These are phyloP conservation scores for Durio zibethinus DNA, from an alignment of 345 rosid species.

Conservation along the genomic window DNA sequence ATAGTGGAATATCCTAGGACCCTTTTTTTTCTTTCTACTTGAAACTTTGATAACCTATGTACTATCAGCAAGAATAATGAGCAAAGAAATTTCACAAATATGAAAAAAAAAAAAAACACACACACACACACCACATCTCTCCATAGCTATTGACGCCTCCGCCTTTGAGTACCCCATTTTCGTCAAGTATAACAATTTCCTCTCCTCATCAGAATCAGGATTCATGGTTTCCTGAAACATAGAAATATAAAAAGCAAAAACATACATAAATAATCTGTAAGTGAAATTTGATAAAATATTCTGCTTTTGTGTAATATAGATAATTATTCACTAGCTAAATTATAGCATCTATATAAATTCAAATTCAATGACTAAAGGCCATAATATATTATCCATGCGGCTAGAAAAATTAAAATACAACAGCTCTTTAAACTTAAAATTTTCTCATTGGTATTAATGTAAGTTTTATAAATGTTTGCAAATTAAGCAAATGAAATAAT, in stretches of 20 bases:
- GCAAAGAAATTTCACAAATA: neutral
- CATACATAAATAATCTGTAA: neutral
- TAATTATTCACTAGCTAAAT: neutral
- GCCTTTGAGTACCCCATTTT: constrained; percentile 65
- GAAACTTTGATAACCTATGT: neutral
- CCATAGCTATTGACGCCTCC: constrained; percentile 69
- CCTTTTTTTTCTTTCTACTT: neutral
- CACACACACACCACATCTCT: constrained; percentile 80
- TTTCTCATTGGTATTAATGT: neutral
- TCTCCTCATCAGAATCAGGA: constrained; percentile 34
- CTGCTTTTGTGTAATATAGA: neutral
- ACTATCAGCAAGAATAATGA: neutral
- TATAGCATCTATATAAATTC: neutral
- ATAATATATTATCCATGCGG: neutral
- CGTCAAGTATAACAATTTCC: constrained; percentile 36
- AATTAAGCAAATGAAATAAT: neutral
- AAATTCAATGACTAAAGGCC: neutral
- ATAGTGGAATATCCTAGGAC: neutral
- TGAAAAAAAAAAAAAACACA: constrained; percentile 18
- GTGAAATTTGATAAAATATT: neutral
- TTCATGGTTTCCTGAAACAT: constrained; percentile 38
- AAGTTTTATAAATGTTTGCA: neutral
- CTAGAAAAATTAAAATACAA: neutral
- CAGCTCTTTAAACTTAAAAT: neutral
- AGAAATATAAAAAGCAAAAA: neutral